These are phyloP conservation scores for Kingdonia uniflora DNA, from an alignment of 164 flowering plant genomes.

Conservation along the genomic window DNA sequence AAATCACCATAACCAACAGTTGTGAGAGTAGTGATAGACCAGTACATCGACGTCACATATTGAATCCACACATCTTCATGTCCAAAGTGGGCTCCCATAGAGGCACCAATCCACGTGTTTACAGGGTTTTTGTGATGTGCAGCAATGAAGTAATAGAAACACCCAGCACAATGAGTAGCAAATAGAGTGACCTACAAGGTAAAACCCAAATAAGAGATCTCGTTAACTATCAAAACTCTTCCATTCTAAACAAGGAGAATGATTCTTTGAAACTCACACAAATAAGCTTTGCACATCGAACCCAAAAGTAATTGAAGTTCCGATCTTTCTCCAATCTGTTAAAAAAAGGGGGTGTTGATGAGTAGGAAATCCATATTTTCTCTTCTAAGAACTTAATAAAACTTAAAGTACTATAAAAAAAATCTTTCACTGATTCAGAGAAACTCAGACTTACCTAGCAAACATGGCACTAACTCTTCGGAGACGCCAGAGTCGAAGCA, in stretches of 20 bases:
- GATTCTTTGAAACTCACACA: constrained; percentile 54
- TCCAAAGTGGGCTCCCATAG: constrained; percentile 28
- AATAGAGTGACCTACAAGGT: constrained; percentile 79
- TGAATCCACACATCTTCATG: constrained; percentile 43
- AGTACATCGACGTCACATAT: constrained; percentile 79
- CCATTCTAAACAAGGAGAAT: background rate
- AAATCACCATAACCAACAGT: constrained; percentile 97
- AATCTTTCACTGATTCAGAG: too few species aligned
- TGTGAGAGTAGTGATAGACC: constrained; percentile 94
- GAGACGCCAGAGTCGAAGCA: constrained; percentile 99
- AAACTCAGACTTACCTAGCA: constrained; percentile 39
- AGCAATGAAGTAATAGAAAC: constrained; percentile 80
- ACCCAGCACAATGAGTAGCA: constrained; percentile 90
- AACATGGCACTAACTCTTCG: constrained; percentile 82
- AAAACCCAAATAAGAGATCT: constrained; percentile 8
- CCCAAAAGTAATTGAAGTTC: constrained; percentile 77
- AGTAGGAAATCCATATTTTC: constrained; percentile 1
- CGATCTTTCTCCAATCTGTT: constrained; percentile 91
- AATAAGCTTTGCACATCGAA: constrained; percentile 73
- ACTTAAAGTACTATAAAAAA: background rate
- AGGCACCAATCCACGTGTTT: constrained; percentile 68
- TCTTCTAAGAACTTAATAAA: background rate
- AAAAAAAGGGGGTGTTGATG: constrained; percentile 4
- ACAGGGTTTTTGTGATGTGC: constrained; percentile 45
- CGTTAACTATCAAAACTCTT: background rate